A percentile compares a stretch with the other conserved stretches of the same genome.
Conservation (phyloP, 495 filamentous ascomycete species). For the Xylaria venustula region DNA sequence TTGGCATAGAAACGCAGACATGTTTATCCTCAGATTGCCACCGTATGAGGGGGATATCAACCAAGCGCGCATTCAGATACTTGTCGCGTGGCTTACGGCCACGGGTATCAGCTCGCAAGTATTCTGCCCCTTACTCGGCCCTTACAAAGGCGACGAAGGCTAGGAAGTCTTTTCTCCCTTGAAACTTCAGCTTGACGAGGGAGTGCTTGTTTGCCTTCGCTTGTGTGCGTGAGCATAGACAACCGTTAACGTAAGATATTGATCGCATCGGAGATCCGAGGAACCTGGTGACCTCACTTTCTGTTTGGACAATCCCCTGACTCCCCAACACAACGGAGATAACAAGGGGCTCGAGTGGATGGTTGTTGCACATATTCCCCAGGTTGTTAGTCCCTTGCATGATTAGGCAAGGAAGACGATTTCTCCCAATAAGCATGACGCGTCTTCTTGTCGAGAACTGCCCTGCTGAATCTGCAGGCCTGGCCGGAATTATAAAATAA, state of each 20-base stretch:
- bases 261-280: too few species aligned
- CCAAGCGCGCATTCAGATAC: background rate
- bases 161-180: background rate
- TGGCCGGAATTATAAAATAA: background rate
- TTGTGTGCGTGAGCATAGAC: too few species aligned
- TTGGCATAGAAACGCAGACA: background rate
- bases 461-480: background rate
- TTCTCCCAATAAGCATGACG: background rate
- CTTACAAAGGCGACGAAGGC: background rate
- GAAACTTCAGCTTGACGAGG: background rate
- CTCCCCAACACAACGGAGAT: background rate
- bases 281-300: background rate
- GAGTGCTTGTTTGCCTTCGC: background rate
- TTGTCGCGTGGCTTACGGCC: too few species aligned
- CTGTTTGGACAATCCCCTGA: background rate
- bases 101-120: background rate
- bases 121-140: background rate
- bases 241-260: too few species aligned
- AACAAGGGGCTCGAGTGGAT: background rate
- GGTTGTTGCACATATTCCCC: background rate
- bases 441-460: background rate
- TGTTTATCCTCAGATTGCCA: background rate
- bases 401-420: background rate
- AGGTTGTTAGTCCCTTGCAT: constrained; percentile 1
- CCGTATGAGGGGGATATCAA: background rate